Percentiles rank a stretch among this genome's conserved stretches.
Conservation (phyloP, 2,329 filamentous ascomycete species). For the Cryphonectria japonica region DNA sequence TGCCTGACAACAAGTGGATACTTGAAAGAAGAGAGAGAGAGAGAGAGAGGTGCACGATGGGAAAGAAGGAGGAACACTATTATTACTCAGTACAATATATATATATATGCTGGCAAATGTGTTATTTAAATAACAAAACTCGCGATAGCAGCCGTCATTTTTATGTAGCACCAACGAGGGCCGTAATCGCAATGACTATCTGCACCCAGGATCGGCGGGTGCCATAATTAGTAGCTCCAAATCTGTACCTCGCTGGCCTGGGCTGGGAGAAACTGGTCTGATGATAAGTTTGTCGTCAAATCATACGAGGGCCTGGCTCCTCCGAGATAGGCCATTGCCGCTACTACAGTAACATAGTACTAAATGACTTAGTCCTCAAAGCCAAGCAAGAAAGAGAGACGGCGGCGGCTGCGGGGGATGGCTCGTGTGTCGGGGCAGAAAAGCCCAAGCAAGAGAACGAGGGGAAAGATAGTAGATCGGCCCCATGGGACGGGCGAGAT, state of each 20-base stretch:
- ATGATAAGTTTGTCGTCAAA: slow-evolving; percentile 11
- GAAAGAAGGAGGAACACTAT: not conserved
- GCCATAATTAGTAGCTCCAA: slow-evolving; percentile 1
- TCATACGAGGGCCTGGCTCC: slow-evolving; percentile 13
- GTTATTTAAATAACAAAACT: not conserved
- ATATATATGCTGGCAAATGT: not conserved
- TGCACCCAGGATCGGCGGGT: not conserved
- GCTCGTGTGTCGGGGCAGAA: slow-evolving; percentile 2
- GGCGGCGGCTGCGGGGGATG: not conserved
- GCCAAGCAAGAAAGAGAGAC: not conserved
- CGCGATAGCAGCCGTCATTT: not conserved
- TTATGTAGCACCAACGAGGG: not conserved
- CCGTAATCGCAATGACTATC: slow-evolving; percentile 3
- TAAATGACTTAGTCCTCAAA: not conserved
- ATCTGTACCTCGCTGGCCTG: slow-evolving; percentile 1
- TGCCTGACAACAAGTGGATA: slow-evolving; percentile 2
- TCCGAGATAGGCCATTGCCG: slow-evolving; percentile 28
- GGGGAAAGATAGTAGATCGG: slow-evolving; percentile 6
- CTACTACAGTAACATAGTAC: not conserved
- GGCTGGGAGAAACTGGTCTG: slow-evolving; percentile 9
- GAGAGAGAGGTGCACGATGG: not conserved
- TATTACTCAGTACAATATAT: not conserved
- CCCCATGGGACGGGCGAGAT: slow-evolving; percentile 11
- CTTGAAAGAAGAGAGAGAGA: not conserved
- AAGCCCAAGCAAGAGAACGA: not conserved